Evolutionary conservation across 2,329 filamentous ascomycete genomes (phyloP), one percentile per base, ranked within the genome.

Genomic region (Aspergillus sp.): DNA sequence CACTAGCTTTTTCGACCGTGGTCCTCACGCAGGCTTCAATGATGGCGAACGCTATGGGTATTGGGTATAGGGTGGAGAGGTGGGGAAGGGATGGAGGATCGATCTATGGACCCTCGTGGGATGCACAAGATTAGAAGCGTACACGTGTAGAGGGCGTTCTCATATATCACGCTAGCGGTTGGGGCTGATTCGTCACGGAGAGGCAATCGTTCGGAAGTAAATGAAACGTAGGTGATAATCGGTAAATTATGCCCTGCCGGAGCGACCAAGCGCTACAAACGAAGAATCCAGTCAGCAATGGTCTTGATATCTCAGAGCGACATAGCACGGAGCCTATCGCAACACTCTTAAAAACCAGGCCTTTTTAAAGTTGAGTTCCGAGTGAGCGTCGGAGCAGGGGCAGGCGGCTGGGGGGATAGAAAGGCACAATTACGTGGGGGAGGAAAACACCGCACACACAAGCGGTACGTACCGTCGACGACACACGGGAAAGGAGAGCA

Each of bases 381-480:
- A 27, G 15, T 31, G 43, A 56, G 47, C 11, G n/a, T 14, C 43
- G 45, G 19, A 35, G 54, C 33, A 58, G 55, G 55, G 54, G 55
- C 52, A 37, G 54, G 21, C 24, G 24, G 37, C 23, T 33, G 27
- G 23, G 35, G 14, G 23, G 53, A 35, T 14, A 52, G 27, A n/a
- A 23, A 43, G 39, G 35, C 43, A 55, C 31, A 51, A 45, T 55
- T 48, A 48, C 21, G 54, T 45, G 46, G 40, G 46, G 46, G 40
- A 24, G 37, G 48, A 45, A 43, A 43, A 23, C 56, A 27, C 49
- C 43, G 46, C 27, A 47, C 49, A 40, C 41, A 44, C 17, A 33
- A 19, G 19, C n/a, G 61, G 35, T 37, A 46, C 68, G 57, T 69
- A 74, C 71, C 68, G 69, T 71, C 65, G 27, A 66, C 62, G 62